A percentile compares a stretch with the other conserved stretches of the same genome.
Conservation (phyloP, 495 filamentous ascomycete species). For the Penicillium soppii region DNA sequence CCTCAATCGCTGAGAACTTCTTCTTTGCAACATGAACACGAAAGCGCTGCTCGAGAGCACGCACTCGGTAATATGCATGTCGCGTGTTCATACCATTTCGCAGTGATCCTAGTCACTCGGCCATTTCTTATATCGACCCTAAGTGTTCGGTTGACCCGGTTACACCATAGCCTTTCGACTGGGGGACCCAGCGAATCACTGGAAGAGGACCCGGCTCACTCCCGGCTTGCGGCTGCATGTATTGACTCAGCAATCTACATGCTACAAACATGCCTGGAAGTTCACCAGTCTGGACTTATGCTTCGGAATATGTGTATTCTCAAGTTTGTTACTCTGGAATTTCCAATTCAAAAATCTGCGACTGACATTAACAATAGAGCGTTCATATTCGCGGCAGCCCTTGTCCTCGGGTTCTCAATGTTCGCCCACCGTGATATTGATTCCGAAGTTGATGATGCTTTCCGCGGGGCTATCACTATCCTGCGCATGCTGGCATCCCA, state of each 20-base stretch:
- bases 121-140: conserved; percentile 40
- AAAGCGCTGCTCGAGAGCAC: conserved; percentile 23
- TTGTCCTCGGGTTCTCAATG: conserved; percentile 45
- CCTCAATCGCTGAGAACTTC: conserved; percentile 26
- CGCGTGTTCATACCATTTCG: conserved; percentile 45
- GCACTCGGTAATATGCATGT: conserved; percentile 41
- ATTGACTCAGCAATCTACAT: conserved; percentile 43
- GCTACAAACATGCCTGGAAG: conserved; percentile 41
- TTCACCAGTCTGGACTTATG: conserved; percentile 30
- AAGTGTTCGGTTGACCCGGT: conserved; percentile 35
- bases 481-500: conserved; percentile 32
- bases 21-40: conserved; percentile 14
- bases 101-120: conserved; percentile 41
- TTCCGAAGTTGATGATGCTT: conserved; percentile 31
- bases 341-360: not conserved
- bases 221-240: conserved; percentile 34
- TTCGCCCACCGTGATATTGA: conserved; percentile 36
- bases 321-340: conserved; percentile 20
- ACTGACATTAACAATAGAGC: conserved; percentile 29
- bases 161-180: conserved; percentile 25
- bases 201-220: conserved; percentile 35
- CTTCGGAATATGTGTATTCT: conserved; percentile 40
- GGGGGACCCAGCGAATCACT: not conserved
- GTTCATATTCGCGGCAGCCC: conserved; percentile 40
- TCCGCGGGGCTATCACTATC: conserved; percentile 30